These are phyloP conservation scores for Pseudotsuga menziesii DNA, from an alignment of 75 land plant species.

Conservation along the genomic window DNA sequence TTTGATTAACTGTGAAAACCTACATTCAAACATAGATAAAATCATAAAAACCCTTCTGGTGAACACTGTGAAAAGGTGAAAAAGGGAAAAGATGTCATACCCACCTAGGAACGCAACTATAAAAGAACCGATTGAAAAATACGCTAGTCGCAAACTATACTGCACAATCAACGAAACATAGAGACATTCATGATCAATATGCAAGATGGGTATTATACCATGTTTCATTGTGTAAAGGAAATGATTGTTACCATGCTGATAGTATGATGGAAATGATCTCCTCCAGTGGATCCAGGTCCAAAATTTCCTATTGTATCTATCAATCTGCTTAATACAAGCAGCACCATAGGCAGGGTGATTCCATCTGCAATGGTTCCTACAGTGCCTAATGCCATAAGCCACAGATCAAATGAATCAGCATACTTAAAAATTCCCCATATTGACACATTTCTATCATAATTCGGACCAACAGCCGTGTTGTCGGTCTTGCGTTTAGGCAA, in stretches of 20 bases:
- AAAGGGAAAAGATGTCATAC: not conserved
- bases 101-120: slow-evolving; percentile 43
- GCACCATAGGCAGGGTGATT: slow-evolving; percentile 28
- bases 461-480: no score
- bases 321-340: slow-evolving; percentile 22
- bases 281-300: not conserved
- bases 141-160: slow-evolving; percentile 31
- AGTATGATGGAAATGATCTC: slow-evolving; percentile 5
- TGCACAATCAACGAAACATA: slow-evolving; percentile 7
- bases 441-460: not conserved
- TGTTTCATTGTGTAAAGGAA: no score
- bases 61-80: no score
- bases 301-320: slow-evolving; percentile 39
- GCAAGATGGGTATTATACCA: no score
- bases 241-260: slow-evolving; percentile 10
- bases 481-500: no score
- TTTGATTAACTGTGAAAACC: no score
- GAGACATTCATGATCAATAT: no score
- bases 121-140: slow-evolving; percentile 22
- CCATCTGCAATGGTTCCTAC: slow-evolving; percentile 68
- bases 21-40: no score
- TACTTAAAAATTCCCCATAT: slow-evolving; percentile 37
- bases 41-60: no score
- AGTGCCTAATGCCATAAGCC: slow-evolving; percentile 56
- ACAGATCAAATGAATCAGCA: slow-evolving; percentile 41